Percentiles rank a stretch among this genome's conserved stretches.
phyloP scores from a whole-genome alignment of 2,329 filamentous ascomycete genomes.

The Venturia oleaginea region DNA sequence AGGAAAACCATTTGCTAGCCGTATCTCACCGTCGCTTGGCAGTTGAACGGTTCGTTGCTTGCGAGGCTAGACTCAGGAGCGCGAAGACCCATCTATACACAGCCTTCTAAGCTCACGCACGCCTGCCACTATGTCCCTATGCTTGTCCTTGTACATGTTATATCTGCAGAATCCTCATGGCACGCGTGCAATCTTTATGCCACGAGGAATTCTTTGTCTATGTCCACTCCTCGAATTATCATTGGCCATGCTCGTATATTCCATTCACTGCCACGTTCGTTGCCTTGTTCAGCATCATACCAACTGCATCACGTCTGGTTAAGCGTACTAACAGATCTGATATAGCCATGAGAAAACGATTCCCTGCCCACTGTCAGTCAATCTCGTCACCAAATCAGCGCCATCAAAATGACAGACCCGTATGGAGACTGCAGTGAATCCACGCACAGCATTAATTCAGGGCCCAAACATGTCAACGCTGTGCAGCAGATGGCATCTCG shows the following conservation, averaged over 20 bases:
- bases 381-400: background rate
- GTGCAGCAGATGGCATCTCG: background rate
- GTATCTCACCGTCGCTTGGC: background rate
- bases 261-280: background rate
- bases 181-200: background rate
- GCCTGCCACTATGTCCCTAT: background rate
- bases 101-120: background rate
- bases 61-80: background rate
- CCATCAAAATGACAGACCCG: background rate
- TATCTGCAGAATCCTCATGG: background rate
- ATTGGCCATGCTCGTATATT: background rate
- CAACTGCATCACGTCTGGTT: background rate
- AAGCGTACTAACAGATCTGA: background rate
- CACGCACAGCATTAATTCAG: background rate
- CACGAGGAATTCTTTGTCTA: background rate
- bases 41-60: background rate
- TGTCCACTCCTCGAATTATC: background rate
- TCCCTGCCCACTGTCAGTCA: background rate
- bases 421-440: background rate
- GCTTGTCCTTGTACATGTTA: background rate
- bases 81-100: background rate
- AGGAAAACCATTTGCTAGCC: background rate
- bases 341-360: background rate
- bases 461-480: background rate
- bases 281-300: background rate